Conservation (phyloP, 352 stramenopile species). For the Globisporangium nagaii region DNA sequence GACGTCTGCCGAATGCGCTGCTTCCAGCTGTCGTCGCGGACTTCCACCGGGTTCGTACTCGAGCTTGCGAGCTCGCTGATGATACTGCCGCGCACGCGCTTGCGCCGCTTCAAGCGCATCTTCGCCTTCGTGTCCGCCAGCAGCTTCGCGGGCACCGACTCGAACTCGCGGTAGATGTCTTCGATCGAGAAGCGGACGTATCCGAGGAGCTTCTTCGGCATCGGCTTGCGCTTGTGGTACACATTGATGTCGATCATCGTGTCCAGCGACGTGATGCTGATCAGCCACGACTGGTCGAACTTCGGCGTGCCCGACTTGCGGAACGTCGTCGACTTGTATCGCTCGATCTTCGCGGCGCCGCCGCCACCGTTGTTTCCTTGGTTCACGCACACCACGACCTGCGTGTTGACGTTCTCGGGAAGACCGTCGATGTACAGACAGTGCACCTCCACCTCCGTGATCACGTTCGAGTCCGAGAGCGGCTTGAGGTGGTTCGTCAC, state of each 20-base stretch:
- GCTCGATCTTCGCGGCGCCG: conserved; percentile 35
- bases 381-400: conserved; percentile 65
- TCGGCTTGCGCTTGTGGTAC: conserved; percentile 82
- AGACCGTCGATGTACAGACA: conserved; percentile 65
- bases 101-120: conserved; percentile 69
- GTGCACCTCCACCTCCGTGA: conserved; percentile 81
- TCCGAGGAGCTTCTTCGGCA: conserved; percentile 74
- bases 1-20: conserved; percentile 40
- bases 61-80: conserved; percentile 56
- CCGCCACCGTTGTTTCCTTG: conserved; percentile 31
- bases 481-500: conserved; percentile 51
- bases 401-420: conserved; percentile 58
- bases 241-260: conserved; percentile 80
- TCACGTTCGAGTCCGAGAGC: conserved; percentile 78
- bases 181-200: conserved; percentile 73
- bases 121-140: conserved; percentile 66
- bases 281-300: conserved; percentile 83
- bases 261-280: conserved; percentile 62
- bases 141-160: conserved; percentile 65
- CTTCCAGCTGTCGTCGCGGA: conserved; percentile 67
- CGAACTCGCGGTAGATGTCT: conserved; percentile 83
- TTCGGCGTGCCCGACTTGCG: conserved; percentile 51
- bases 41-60: conserved; percentile 34
- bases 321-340: conserved; percentile 71
- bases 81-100: conserved; percentile 75